Percentiles rank a stretch among this genome's conserved stretches.
Evolutionary conservation across 1,139 yeast species (phyloP).

Genomic region (Insectozyma bohioensis): DNA sequence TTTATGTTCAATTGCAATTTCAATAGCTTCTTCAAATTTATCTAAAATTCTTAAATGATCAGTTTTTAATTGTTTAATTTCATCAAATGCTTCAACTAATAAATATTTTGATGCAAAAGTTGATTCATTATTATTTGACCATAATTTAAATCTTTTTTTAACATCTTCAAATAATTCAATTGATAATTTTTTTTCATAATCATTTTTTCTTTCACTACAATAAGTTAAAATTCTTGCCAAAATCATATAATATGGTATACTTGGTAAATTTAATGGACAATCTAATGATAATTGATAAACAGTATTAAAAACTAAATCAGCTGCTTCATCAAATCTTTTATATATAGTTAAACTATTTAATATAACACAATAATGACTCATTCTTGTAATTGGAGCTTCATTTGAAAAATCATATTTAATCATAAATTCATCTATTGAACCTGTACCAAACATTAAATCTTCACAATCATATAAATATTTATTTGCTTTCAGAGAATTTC

Average conservation of each 20-base stretch:
- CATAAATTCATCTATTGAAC: conserved; percentile 18
- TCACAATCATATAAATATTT: conserved; percentile 13
- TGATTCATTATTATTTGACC: conserved; percentile 36
- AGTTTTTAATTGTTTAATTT: conserved; percentile 15
- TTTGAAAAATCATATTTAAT: conserved; percentile 6
- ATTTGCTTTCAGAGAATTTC: conserved; percentile 1
- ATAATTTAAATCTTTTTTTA: conserved; percentile 22
- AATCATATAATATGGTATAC: conserved; percentile 23
- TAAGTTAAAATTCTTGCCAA: conserved; percentile 18
- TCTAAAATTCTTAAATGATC: conserved; percentile 43
- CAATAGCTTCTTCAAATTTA: conserved; percentile 47
- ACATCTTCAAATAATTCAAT: conserved; percentile 16
- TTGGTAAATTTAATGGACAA: conserved; percentile 26
- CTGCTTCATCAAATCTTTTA: conserved; percentile 23
- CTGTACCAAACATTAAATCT: conserved; percentile 19
- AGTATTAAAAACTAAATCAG: conserved; percentile 18
- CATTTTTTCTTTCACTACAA: conserved; percentile 1
- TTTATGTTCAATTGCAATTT: conserved; percentile 29
- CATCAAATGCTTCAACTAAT: conserved; percentile 33
- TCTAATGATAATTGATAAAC: conserved; percentile 17
- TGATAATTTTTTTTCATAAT: conserved; percentile 7
- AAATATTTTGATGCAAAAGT: conserved; percentile 36
- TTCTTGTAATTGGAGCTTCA: conserved; percentile 7
- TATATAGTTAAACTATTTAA: conserved; percentile 8
- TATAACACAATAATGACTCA: conserved; percentile 14